phyloP scores from a whole-genome alignment of 805 yeast species.

The Sugiyamaella mastotermitis region DNA sequence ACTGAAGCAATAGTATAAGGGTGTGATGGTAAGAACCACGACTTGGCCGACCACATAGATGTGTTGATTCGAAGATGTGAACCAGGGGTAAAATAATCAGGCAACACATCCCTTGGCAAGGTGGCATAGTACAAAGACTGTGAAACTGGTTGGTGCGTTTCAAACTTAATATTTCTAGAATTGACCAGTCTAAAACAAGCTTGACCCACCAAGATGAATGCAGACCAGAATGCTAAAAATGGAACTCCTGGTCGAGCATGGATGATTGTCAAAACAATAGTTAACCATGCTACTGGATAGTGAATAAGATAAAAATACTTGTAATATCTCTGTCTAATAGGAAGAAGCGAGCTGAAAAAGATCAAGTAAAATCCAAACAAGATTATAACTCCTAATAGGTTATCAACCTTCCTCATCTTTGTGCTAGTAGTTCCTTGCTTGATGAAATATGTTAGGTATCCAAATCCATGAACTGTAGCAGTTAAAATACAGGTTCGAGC shows the following conservation, averaged over 20 bases:
- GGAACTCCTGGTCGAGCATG: slow-evolving; percentile 81
- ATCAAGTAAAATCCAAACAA: slow-evolving; percentile 57
- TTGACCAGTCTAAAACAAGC: slow-evolving; percentile 42
- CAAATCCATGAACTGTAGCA: slow-evolving; percentile 54
- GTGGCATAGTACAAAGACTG: slow-evolving; percentile 43
- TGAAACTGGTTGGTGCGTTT: slow-evolving; percentile 18
- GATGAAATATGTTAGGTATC: slow-evolving; percentile 48
- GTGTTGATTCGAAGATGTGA: slow-evolving; percentile 39
- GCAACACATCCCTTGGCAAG: slow-evolving; percentile 41
- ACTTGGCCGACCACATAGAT: slow-evolving; percentile 26
- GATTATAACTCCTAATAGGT: slow-evolving; percentile 67
- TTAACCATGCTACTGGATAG: slow-evolving; percentile 71
- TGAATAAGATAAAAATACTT: slow-evolving; percentile 64
- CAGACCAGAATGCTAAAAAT: slow-evolving; percentile 48
- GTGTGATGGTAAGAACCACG: slow-evolving; percentile 39
- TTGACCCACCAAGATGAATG: slow-evolving; percentile 51
- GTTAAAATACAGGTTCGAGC: slow-evolving; percentile 69
- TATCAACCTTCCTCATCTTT: slow-evolving; percentile 48
- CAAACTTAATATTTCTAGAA: slow-evolving; percentile 21
- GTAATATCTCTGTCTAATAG: slow-evolving; percentile 55
- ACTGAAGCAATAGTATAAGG: slow-evolving; percentile 47
- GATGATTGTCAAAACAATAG: slow-evolving; percentile 56
- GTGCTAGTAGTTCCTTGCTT: slow-evolving; percentile 36
- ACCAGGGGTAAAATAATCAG: slow-evolving; percentile 37
- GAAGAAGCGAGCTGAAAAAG: slow-evolving; percentile 60